Conservation (phyloP, 805 yeast species). For the Candida bentonensis region DNA sequence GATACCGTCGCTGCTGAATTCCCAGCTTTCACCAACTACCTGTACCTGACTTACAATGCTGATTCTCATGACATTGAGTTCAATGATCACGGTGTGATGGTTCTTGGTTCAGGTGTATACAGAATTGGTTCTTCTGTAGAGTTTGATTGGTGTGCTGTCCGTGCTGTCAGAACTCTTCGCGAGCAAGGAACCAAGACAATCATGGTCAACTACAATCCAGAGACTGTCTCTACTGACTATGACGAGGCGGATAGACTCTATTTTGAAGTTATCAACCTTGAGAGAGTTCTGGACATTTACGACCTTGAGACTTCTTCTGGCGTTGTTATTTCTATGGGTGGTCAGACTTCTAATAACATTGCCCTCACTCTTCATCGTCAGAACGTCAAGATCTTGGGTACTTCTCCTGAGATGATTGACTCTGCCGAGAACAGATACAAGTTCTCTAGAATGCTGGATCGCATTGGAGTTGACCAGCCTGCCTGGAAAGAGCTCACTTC, state of each 20-base stretch:
- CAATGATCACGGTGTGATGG: conserved; percentile 84
- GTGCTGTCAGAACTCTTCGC: conserved; percentile 89
- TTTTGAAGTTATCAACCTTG: conserved; percentile 89
- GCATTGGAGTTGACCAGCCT: conserved; percentile 91
- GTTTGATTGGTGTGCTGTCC: conserved; percentile 98
- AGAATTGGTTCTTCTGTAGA: conserved; percentile 97
- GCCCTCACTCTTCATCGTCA: conserved; percentile 66
- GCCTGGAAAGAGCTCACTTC: conserved; percentile 94
- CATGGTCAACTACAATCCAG: conserved; percentile 97
- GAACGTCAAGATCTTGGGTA: conserved; percentile 79
- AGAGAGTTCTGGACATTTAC: conserved; percentile 94
- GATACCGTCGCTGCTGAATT: conserved; percentile 97
- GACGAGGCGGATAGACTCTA: conserved; percentile 96
- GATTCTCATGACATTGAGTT: conserved; percentile 70
- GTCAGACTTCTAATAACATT: conserved; percentile 95
- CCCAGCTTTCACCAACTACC: conserved; percentile 93
- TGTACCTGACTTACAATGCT: conserved; percentile 94
- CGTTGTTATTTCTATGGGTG: conserved; percentile 93
- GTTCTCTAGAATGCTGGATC: conserved; percentile 85
- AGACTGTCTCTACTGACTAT: conserved; percentile 94
- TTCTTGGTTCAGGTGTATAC: conserved; percentile 97
- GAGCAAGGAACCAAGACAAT: conserved; percentile 77
- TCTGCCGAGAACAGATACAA: conserved; percentile 98
- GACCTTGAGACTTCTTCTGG: conserved; percentile 84
- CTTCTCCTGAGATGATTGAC: conserved; percentile 88